Percentiles rank a stretch among this genome's conserved stretches.
Evolutionary conservation across 2,329 filamentous ascomycete genomes (phyloP).

Genomic region (Colletotrichum magnum): DNA sequence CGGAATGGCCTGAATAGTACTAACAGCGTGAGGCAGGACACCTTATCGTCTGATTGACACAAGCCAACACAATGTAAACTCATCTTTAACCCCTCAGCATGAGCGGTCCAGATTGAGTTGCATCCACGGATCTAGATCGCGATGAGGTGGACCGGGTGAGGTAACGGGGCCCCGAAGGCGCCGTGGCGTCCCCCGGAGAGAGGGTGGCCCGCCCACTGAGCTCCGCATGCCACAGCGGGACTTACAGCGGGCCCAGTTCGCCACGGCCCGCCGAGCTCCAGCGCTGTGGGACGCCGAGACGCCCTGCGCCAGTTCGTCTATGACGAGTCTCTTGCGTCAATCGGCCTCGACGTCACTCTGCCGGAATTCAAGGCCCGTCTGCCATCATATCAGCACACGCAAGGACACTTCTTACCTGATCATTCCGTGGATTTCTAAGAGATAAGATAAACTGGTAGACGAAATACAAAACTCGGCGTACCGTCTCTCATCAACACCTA

Average conservation of each 20-base stretch:
- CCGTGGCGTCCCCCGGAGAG: neutral
- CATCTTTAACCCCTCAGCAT: neutral
- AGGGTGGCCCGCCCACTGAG: too few species aligned
- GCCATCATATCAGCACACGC: neutral
- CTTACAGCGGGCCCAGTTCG: constrained; percentile 2
- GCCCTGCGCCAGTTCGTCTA: constrained; percentile 1
- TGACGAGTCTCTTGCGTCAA: constrained; percentile 40
- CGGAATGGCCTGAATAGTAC: too few species aligned
- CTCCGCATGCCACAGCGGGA: too few species aligned
- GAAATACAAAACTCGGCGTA: neutral
- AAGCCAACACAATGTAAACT: neutral
- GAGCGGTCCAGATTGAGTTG: too few species aligned
- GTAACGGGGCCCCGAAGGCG: neutral
- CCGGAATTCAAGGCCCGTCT: constrained; percentile 7
- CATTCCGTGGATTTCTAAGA: too few species aligned
- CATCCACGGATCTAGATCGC: neutral
- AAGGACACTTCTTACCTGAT: too few species aligned
- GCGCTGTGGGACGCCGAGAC: constrained; percentile 7
- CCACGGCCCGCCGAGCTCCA: constrained; percentile 26
- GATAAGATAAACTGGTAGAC: neutral
- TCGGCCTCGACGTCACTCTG: constrained; percentile 11
- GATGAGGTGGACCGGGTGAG: neutral
- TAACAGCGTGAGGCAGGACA: too few species aligned
- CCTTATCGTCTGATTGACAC: too few species aligned
- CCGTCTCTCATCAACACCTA: neutral